Evolutionary conservation across 345 rosid species (phyloP).

Genomic region (Odontarrhena argentea): DNA sequence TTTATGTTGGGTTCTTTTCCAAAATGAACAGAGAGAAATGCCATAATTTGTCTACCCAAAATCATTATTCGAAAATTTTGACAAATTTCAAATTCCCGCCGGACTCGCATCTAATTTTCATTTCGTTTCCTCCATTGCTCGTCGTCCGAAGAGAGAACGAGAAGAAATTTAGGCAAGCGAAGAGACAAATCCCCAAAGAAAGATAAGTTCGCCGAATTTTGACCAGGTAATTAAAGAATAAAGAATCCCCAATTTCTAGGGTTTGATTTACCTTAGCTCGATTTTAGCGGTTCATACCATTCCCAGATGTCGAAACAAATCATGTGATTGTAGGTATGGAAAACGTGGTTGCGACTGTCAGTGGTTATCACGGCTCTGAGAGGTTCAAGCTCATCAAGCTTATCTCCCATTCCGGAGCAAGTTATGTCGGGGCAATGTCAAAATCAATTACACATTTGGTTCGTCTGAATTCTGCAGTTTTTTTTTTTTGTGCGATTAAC

Average conservation of each 20-base stretch:
- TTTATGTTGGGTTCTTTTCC: too few species aligned
- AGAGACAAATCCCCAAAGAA: not conserved
- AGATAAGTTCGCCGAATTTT: not conserved
- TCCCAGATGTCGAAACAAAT: too few species aligned
- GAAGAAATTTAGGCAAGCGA: not conserved
- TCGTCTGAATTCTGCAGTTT: constrained; percentile 9
- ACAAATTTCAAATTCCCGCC: constrained; percentile 25
- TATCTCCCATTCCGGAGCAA: constrained; percentile 68
- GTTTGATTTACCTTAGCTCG: not conserved
- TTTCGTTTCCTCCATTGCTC: not conserved
- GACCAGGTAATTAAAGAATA: constrained; percentile 1
- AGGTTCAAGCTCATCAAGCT: constrained; percentile 86
- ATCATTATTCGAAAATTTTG: too few species aligned
- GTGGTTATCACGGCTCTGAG: constrained; percentile 81
- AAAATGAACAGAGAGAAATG: too few species aligned
- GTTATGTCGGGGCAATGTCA: constrained; percentile 76
- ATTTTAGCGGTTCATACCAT: too few species aligned
- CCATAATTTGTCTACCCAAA: too few species aligned
- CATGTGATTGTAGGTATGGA: constrained; percentile 59
- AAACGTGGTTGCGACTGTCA: constrained; percentile 83
- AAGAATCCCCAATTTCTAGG: constrained; percentile 22
- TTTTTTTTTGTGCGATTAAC: not conserved
- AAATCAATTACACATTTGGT: constrained; percentile 82
- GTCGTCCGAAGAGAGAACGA: constrained; percentile 9
- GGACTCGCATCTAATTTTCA: not conserved